Conservation (phyloP, 164 flowering plant genomes). For the Saururus chinensis region DNA sequence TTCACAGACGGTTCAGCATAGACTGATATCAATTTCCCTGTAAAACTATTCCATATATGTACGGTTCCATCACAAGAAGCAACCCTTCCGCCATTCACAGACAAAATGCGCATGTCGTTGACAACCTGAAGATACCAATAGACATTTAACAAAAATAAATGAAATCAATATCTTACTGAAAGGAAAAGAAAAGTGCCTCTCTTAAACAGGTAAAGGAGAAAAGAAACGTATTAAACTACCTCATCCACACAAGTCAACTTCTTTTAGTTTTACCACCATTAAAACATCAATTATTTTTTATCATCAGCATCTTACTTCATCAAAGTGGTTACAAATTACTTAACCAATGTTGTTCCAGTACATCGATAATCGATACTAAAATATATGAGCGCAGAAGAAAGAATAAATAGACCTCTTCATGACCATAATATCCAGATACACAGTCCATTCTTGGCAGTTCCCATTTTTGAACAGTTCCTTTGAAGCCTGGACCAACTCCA, state of each 20-base stretch:
- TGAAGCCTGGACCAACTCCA: slow-evolving; percentile 90
- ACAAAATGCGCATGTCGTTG: slow-evolving; percentile 64
- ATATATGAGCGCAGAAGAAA: neutral
- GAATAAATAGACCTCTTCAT: slow-evolving; percentile 73
- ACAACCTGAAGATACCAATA: slow-evolving; percentile 53
- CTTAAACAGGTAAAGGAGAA: neutral
- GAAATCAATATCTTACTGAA: too few species aligned
- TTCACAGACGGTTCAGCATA: slow-evolving; percentile 55
- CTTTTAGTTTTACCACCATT: neutral
- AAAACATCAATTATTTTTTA: too few species aligned
- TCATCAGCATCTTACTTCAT: neutral
- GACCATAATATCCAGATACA: slow-evolving; percentile 81
- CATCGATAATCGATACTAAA: neutral
- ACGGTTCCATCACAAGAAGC: slow-evolving; percentile 98
- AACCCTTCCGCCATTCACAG: slow-evolving; percentile 52
- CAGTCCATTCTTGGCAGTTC: slow-evolving; percentile 62
- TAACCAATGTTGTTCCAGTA: neutral
- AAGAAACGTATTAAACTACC: neutral
- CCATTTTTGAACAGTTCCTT: slow-evolving; percentile 93
- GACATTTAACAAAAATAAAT: neutral
- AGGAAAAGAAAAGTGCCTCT: neutral
- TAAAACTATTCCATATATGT: slow-evolving; percentile 87
- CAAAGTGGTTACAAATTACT: neutral
- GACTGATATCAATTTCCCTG: slow-evolving; percentile 58
- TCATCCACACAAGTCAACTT: neutral